These are phyloP conservation scores for Posidonia oceanica DNA, from an alignment of 116 monocot species.

Conservation along the genomic window DNA sequence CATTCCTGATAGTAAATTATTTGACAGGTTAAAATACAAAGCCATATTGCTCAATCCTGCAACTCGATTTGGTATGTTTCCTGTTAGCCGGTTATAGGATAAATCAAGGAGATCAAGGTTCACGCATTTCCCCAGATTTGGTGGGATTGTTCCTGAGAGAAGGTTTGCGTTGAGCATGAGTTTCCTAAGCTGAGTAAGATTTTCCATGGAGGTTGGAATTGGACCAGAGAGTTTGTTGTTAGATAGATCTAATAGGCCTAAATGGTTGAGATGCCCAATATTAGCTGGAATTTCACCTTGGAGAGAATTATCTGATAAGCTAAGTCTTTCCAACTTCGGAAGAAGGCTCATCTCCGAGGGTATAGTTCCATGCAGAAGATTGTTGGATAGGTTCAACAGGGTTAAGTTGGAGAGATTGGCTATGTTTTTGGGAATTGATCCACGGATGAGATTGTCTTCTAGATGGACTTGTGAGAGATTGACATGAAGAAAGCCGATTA, in stretches of 20 bases:
- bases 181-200: slow-evolving; percentile 39
- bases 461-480: slow-evolving; percentile 6
- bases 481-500: slow-evolving; percentile 7
- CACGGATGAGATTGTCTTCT: slow-evolving; percentile 19
- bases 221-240: slow-evolving; percentile 38
- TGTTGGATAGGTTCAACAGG: slow-evolving; percentile 8
- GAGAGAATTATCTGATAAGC: slow-evolving; percentile 19
- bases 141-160: slow-evolving; percentile 45
- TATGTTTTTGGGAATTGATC: slow-evolving; percentile 9
- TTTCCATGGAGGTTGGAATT: slow-evolving; percentile 39
- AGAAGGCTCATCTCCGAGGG: slow-evolving; percentile 10
- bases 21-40: slow-evolving; percentile 50
- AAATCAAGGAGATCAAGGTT: slow-evolving; percentile 11
- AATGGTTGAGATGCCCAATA: slow-evolving; percentile 33
- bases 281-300: slow-evolving; percentile 55
- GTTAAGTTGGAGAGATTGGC: slow-evolving; percentile 14
- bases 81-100: slow-evolving; percentile 12
- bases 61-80: slow-evolving; percentile 5
- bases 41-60: slow-evolving; percentile 35
- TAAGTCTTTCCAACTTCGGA: slow-evolving; percentile 10
- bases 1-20: slow-evolving; percentile 14
- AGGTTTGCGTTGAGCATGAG: slow-evolving; percentile 45
- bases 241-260: slow-evolving; percentile 59
- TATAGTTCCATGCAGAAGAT: slow-evolving; percentile 11
- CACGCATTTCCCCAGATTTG: slow-evolving; percentile 8